These are phyloP conservation scores for Colletotrichum lupini DNA, from an alignment of 2,329 filamentous ascomycete genomes.

Conservation along the genomic window DNA sequence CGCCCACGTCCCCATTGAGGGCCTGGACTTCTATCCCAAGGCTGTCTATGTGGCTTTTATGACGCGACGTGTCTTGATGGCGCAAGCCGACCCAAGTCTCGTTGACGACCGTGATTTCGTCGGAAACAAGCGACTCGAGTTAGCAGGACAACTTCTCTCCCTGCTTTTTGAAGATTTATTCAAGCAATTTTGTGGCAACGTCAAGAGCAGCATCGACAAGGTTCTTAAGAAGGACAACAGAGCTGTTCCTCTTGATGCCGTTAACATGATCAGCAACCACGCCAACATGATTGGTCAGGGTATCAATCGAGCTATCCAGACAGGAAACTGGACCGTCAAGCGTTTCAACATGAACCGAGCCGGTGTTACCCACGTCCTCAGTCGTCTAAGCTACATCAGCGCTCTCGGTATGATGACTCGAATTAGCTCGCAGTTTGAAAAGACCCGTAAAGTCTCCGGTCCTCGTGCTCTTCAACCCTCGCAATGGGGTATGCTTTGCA, in stretches of 20 bases:
- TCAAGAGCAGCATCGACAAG: constrained; percentile 96
- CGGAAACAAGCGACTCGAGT: constrained; percentile 93
- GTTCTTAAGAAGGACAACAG: constrained; percentile 93
- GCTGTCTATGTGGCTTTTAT: constrained; percentile 97
- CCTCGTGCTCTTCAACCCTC: constrained; percentile 96
- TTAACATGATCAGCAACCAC: constrained; percentile 84
- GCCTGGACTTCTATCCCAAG: constrained; percentile 96
- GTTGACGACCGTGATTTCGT: constrained; percentile 98
- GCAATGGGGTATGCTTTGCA: constrained; percentile 98
- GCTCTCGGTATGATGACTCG: constrained; percentile 99
- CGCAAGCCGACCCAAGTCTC: constrained; percentile 85
- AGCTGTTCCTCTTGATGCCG: constrained; percentile 88
- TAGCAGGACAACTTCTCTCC: constrained; percentile 93
- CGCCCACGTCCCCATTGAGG: constrained; percentile 91
- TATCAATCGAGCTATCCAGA: constrained; percentile 95
- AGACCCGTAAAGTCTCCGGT: constrained; percentile 95
- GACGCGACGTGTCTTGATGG: constrained; percentile 96
- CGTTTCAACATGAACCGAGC: constrained; percentile 99
- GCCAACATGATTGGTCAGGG: constrained; percentile 90
- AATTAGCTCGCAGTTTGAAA: constrained; percentile 98
- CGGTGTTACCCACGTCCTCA: constrained; percentile 95
- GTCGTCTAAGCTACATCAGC: constrained; percentile 94
- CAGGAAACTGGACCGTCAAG: constrained; percentile 97
- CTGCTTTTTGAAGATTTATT: constrained; percentile 97
- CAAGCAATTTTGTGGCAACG: constrained; percentile 90